Conservation (phyloP, 2,329 filamentous ascomycete genomes). For the Cladophialophora chaetospira region DNA sequence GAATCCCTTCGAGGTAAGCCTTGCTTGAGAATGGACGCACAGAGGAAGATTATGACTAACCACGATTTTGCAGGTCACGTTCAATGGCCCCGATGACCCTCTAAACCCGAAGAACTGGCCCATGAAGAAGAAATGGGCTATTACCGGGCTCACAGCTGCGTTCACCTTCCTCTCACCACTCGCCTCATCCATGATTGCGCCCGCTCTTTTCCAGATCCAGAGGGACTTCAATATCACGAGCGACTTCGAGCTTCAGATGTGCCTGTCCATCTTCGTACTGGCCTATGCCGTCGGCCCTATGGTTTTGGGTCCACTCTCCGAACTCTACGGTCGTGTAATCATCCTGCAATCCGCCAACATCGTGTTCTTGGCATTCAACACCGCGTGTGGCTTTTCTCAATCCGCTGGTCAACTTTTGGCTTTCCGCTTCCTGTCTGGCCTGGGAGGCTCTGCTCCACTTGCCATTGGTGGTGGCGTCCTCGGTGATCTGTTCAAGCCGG, state of each 20-base stretch:
- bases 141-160: constrained; percentile 56
- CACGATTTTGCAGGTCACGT: constrained; percentile 40
- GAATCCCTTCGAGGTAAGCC: constrained; percentile 57
- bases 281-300: constrained; percentile 58
- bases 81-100: constrained; percentile 57
- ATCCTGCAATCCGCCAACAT: constrained; percentile 59
- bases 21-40: not conserved
- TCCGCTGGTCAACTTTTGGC: constrained; percentile 58
- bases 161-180: constrained; percentile 67
- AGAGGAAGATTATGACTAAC: constrained; percentile 8
- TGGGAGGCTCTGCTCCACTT: constrained; percentile 61
- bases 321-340: constrained; percentile 59
- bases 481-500: constrained; percentile 34
- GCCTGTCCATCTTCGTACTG: constrained; percentile 59
- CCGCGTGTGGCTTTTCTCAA: constrained; percentile 60
- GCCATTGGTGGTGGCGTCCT: constrained; percentile 52
- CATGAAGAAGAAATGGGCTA: constrained; percentile 59
- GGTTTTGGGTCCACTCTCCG: constrained; percentile 56
- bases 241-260: constrained; percentile 49
- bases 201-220: constrained; percentile 55
- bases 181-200: constrained; percentile 63
- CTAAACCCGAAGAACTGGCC: constrained; percentile 59
- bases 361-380: constrained; percentile 61
- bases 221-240: constrained; percentile 56
- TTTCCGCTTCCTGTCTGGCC: constrained; percentile 61